A percentile compares a stretch with the other conserved stretches of the same genome.
These are phyloP conservation scores for Pichia terricola DNA, from an alignment of 1,139 yeast species.

Conservation along the genomic window DNA sequence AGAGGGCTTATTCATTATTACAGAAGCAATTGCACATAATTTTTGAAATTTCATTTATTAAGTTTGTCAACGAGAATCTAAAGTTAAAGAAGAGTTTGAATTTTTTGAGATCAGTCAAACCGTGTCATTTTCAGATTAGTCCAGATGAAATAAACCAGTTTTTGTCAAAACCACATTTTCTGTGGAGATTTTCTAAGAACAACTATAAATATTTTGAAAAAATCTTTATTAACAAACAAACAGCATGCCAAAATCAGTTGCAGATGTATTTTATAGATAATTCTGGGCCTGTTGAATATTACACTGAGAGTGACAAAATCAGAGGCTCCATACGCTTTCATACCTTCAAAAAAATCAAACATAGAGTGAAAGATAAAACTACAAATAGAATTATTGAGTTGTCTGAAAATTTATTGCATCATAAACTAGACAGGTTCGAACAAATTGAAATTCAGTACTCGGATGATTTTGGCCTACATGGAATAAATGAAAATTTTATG, in stretches of 20 bases:
- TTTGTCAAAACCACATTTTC: slow-evolving; percentile 1
- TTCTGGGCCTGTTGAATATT: no score
- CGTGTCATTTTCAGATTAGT: background rate
- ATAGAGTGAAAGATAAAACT: background rate
- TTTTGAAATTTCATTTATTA: background rate
- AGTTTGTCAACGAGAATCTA: background rate
- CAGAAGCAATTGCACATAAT: background rate
- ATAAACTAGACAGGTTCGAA: background rate
- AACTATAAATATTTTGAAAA: slow-evolving; percentile 3
- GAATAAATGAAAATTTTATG: background rate
- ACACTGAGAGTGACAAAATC: no score
- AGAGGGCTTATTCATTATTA: background rate
- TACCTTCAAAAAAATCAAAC: background rate
- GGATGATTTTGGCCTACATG: slow-evolving; percentile 1
- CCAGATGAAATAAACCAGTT: slow-evolving; percentile 1
- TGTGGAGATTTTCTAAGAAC: slow-evolving; percentile 6
- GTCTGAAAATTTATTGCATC: background rate
- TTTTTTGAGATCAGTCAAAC: no score
- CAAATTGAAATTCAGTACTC: slow-evolving; percentile 2
- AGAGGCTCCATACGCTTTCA: no score
- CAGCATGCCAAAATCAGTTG: no score
- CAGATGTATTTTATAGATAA: no score
- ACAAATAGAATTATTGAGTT: background rate
- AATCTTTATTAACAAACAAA: no score
- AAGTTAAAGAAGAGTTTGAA: no score